A percentile compares a stretch with the other conserved stretches of the same genome.
Evolutionary conservation across 2,329 filamentous ascomycete genomes (phyloP).

Genomic region (Cercospora sp.): DNA sequence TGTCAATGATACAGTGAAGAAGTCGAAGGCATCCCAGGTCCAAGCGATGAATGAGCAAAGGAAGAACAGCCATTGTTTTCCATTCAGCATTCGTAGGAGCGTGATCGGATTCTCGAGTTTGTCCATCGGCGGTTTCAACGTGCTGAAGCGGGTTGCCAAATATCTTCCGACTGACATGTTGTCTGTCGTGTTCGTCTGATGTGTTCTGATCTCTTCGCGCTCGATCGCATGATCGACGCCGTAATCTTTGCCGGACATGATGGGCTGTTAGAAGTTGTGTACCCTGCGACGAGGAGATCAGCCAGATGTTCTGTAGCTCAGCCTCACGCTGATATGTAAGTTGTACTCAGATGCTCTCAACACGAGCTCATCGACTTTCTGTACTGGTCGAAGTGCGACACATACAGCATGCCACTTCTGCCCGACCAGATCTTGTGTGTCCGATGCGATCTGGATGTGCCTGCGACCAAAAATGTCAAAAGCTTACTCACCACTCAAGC

Average conservation of each 20-base stretch:
- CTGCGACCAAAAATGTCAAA: not conserved
- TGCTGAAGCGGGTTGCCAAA: conserved; percentile 54
- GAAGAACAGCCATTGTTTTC: conserved; percentile 62
- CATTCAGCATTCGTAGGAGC: conserved; percentile 53
- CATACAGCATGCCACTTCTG: not conserved
- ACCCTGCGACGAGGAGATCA: not conserved
- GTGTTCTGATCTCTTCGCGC: conserved; percentile 20
- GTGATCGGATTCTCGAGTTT: conserved; percentile 56
- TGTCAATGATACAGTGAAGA: conserved; percentile 62
- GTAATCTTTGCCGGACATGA: conserved; percentile 20
- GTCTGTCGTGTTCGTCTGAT: conserved; percentile 8
- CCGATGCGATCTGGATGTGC: not conserved
- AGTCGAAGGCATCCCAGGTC: conserved; percentile 60
- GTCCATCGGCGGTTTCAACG: conserved; percentile 58
- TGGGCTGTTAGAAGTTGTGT: not conserved
- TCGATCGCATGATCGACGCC: conserved; percentile 22
- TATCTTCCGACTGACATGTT: conserved; percentile 50
- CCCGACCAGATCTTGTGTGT: not conserved
- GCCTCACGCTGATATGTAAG: not conserved
- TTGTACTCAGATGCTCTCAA: not conserved
- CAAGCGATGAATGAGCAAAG: conserved; percentile 51
- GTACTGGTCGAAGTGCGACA: not conserved
- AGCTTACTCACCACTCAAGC: conserved; percentile 22
- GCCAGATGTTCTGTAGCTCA: not conserved
- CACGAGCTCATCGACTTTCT: not conserved